Evolutionary conservation across 768 basidiomycete genomes (phyloP).

Genomic region (Lactarius sanguifluus): DNA sequence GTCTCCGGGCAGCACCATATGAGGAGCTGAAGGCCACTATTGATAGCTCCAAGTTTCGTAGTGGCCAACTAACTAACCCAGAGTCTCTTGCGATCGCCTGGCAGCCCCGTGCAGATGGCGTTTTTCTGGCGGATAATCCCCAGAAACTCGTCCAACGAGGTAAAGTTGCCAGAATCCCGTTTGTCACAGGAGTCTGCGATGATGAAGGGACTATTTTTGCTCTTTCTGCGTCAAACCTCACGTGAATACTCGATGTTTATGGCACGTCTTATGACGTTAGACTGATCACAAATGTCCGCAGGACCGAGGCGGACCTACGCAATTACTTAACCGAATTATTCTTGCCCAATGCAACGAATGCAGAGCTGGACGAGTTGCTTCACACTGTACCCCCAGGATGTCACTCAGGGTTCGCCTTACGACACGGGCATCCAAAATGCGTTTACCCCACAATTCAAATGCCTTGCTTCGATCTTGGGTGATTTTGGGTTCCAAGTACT

Average conservation of each 20-base stretch:
- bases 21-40: conserved; percentile 36
- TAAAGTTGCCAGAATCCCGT: neutral
- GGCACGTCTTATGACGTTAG: neutral
- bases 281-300: neutral
- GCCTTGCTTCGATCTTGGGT: neutral
- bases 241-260: neutral
- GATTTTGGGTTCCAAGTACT: neutral
- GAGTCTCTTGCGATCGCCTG: neutral
- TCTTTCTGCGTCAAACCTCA: neutral
- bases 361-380: neutral
- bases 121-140: neutral
- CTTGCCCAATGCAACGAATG: neutral
- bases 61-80: neutral
- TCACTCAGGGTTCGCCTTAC: neutral
- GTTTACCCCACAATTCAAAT: neutral
- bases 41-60: conserved; percentile 26
- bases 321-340: neutral
- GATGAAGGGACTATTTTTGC: neutral
- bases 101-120: neutral
- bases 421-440: neutral
- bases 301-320: neutral
- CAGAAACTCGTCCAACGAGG: neutral
- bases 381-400: neutral
- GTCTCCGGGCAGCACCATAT: conserved; percentile 43
- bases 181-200: neutral